A percentile compares a stretch with the other conserved stretches of the same genome.
Evolutionary conservation across 2,329 filamentous ascomycete genomes (phyloP).

Genomic region (Botrytis aclada): DNA sequence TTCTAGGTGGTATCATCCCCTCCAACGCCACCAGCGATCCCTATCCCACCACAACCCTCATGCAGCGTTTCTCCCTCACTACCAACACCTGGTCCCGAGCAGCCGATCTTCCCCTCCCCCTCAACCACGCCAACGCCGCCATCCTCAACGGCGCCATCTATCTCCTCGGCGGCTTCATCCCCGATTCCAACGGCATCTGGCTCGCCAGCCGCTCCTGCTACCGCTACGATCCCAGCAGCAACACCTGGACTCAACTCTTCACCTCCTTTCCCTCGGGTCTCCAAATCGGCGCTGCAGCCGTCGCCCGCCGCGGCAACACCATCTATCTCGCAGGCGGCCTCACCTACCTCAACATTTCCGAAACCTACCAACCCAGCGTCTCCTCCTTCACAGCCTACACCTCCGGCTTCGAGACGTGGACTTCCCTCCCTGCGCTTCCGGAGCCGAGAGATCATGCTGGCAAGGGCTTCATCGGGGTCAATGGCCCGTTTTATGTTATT

Average conservation of each 20-base stretch:
- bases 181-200: constrained; percentile 5
- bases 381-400: constrained; percentile 37
- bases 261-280: constrained; percentile 29
- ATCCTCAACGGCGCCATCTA: constrained; percentile 41
- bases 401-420: constrained; percentile 33
- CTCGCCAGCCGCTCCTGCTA: constrained; percentile 18
- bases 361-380: background rate
- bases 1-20: constrained; percentile 23
- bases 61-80: constrained; percentile 39
- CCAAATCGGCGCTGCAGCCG: constrained; percentile 37
- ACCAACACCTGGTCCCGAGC: constrained; percentile 35
- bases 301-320: constrained; percentile 35
- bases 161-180: constrained; percentile 41
- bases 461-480: constrained; percentile 26
- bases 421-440: constrained; percentile 37
- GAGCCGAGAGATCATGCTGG: constrained; percentile 40
- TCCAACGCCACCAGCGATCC: background rate
- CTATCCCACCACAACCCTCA: constrained; percentile 22
- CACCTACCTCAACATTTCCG: constrained; percentile 16
- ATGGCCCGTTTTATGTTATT: constrained; percentile 39
- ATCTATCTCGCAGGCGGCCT: constrained; percentile 43
- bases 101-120: constrained; percentile 33
- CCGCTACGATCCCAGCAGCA: constrained; percentile 18
- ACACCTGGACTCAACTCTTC: constrained; percentile 16
- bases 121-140: constrained; percentile 43